Evolutionary conservation across 1,139 yeast species (phyloP).

Genomic region (Candida glucosophila): DNA sequence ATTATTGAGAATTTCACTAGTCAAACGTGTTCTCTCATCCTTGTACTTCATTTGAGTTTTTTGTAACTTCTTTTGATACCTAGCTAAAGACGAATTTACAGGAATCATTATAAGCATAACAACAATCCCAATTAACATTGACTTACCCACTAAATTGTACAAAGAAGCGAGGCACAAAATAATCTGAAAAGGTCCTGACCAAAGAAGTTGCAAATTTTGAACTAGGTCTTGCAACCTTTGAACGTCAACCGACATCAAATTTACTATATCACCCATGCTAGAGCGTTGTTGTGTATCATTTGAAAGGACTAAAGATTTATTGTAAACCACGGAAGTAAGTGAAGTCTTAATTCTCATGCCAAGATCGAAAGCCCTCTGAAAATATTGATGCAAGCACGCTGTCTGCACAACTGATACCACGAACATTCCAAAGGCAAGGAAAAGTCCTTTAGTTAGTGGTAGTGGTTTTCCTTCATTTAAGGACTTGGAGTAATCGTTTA

Average conservation of each 20-base stretch:
- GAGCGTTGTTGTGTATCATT: conserved; percentile 75
- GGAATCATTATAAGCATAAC: conserved; percentile 84
- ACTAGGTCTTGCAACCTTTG: conserved; percentile 88
- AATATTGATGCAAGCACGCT: conserved; percentile 82
- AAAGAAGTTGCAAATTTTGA: conserved; percentile 76
- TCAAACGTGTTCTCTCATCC: conserved; percentile 45
- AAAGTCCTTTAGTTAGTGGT: conserved; percentile 73
- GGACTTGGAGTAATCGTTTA: conserved; percentile 59
- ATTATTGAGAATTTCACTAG: conserved; percentile 83
- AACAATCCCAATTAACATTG: conserved; percentile 96
- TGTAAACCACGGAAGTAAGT: conserved; percentile 69
- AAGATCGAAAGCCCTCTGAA: conserved; percentile 77
- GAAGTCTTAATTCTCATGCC: conserved; percentile 88
- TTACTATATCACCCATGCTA: conserved; percentile 95
- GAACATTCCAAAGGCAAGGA: conserved; percentile 82
- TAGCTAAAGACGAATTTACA: conserved; percentile 66
- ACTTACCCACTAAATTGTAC: conserved; percentile 68
- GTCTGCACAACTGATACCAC: conserved; percentile 77
- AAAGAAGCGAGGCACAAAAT: conserved; percentile 68
- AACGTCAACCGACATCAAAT: conserved; percentile 93
- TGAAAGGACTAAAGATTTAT: conserved; percentile 72
- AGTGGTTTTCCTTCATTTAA: conserved; percentile 24
- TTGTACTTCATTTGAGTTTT: conserved; percentile 41
- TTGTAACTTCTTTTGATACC: conserved; percentile 68
- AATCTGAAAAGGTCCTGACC: conserved; percentile 98